Percentiles rank a stretch among this genome's conserved stretches.
phyloP scores from a whole-genome alignment of 805 yeast genomes.

The Starmerella davenportii region DNA sequence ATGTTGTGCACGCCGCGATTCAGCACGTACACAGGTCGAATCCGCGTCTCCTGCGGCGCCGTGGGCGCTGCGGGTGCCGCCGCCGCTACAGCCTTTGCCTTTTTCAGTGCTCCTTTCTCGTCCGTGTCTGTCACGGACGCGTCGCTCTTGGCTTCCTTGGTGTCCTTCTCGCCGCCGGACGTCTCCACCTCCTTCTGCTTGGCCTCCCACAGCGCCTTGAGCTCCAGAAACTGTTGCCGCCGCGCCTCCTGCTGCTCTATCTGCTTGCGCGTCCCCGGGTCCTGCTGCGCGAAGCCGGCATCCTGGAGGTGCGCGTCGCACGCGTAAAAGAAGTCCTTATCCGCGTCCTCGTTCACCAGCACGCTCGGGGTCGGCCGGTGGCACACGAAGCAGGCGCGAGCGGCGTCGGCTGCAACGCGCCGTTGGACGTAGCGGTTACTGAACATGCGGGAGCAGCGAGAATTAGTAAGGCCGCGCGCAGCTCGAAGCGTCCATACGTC shows the following conservation, averaged over 20 bases:
- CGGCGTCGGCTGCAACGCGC: conserved; percentile 29
- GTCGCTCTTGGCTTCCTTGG: conserved; percentile 11
- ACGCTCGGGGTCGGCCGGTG: conserved; percentile 36
- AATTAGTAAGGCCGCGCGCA: not conserved
- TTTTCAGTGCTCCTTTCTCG: not conserved
- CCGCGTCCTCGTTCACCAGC: conserved; percentile 29
- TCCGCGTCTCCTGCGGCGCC: not conserved
- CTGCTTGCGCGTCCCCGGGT: conserved; percentile 23
- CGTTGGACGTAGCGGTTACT: conserved; percentile 30
- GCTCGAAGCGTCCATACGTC: too few relatives aligned
- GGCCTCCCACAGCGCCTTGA: conserved; percentile 17
- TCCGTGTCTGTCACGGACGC: conserved; percentile 5
- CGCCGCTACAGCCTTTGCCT: too few relatives aligned
- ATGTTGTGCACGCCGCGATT: conserved; percentile 28
- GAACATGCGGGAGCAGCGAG: conserved; percentile 17
- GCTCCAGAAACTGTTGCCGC: conserved; percentile 21
- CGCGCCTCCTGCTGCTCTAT: conserved; percentile 11
- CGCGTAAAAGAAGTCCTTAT: conserved; percentile 34
- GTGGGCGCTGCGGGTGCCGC: not conserved
- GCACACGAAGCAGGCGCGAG: conserved; percentile 35
- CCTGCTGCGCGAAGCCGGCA: conserved; percentile 29
- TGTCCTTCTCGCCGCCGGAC: not conserved
- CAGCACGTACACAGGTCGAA: conserved; percentile 16
- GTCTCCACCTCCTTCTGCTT: conserved; percentile 13
- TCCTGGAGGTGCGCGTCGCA: conserved; percentile 36